Base-by-base conservation (phyloP, 345 rosid genomes). In the Atalantia buxifolia region DNA sequence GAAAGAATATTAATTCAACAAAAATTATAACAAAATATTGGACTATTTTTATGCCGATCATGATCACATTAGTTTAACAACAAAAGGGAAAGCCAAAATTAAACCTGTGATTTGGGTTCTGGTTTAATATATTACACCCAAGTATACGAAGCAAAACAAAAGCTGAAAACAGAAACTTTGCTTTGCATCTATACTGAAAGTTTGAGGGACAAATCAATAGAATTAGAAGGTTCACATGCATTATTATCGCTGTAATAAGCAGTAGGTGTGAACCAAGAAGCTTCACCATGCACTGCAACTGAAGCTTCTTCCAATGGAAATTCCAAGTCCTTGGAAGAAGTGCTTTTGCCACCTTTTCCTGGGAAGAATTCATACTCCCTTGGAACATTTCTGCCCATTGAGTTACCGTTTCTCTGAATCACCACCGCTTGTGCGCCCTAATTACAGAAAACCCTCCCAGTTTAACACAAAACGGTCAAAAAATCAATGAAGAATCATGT, bases 131-230 rank as follows among this genome's bases (percentile, higher is more conserved):
- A 67, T 79, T 24, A 61, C 65, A 79, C 36, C 77, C 48, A 38
- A 69, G 67, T 53, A 71, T 69, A 66, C 50, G 73, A 69, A 74
- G 6, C 66, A 61, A 18, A 45, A 76, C 62, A 69, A 70, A 71
- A 69, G 56, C 35, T 22, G 14, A 73, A 80, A 77, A 77, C 22
- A 81, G 76, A 81, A 24, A 62, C 74, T 74, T 65, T 62, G 76
- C 40, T 28, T 55, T 65, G 79, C 35, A 24, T 55, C 85, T 85
- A 85, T 25, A 30, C 80, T 21, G 84, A 92, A 87, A 92, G 98
- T 90, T 89, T 94, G 81, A 94, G 93, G 63, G 98, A 92, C 91
- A 94, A 80, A 88, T 94, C 98, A 85, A 94, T 80, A 77, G 84
- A 84, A 79, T 88, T 84, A 79, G 93, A 66, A 81, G 85, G 69